Percentiles rank a stretch among this genome's conserved stretches.
phyloP scores from a whole-genome alignment of 2,329 filamentous ascomycete genomes.

The Tolypocladium ophioglossoides region DNA sequence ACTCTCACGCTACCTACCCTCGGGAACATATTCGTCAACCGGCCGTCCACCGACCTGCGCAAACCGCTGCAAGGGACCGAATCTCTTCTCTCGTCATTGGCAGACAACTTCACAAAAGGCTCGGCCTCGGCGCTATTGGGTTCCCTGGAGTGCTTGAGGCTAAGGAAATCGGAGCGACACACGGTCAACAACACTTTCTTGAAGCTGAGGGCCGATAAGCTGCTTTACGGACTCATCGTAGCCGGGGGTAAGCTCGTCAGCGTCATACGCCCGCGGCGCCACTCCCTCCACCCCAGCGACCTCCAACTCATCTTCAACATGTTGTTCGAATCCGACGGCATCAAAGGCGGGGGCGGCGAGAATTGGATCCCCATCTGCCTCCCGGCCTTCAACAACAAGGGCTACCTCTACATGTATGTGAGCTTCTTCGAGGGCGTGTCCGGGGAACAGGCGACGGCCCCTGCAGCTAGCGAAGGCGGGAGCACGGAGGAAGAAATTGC shows the following conservation, averaged over 20 bases:
- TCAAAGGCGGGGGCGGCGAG: conserved; percentile 83
- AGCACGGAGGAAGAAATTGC: conserved; percentile 70
- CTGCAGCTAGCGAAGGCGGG: conserved; percentile 48
- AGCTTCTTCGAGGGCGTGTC: conserved; percentile 67
- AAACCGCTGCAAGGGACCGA: conserved; percentile 88
- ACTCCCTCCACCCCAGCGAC: conserved; percentile 91
- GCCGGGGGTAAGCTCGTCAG: conserved; percentile 89
- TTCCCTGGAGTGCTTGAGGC: conserved; percentile 83
- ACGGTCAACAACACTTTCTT: conserved; percentile 81
- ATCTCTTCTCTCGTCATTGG: conserved; percentile 77
- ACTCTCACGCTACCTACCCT: conserved; percentile 85
- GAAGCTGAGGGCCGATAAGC: conserved; percentile 62
- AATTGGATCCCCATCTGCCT: conserved; percentile 96
- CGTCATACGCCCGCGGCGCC: conserved; percentile 86
- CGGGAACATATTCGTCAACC: conserved; percentile 75
- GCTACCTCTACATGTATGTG: conserved; percentile 98
- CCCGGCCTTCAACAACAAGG: conserved; percentile 92
- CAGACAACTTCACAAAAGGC: conserved; percentile 88
- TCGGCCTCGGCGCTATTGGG: conserved; percentile 83
- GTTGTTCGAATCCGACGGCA: conserved; percentile 89
- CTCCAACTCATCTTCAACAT: conserved; percentile 98
- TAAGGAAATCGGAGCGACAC: conserved; percentile 79
- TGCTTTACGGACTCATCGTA: conserved; percentile 89
- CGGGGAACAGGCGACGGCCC: conserved; percentile 26
- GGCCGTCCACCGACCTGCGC: conserved; percentile 88